Percentiles rank a stretch among this genome's conserved stretches.
These are phyloP conservation scores for Bipolaris victoriae DNA, from an alignment of 2,329 filamentous ascomycete species.

Conservation along the genomic window DNA sequence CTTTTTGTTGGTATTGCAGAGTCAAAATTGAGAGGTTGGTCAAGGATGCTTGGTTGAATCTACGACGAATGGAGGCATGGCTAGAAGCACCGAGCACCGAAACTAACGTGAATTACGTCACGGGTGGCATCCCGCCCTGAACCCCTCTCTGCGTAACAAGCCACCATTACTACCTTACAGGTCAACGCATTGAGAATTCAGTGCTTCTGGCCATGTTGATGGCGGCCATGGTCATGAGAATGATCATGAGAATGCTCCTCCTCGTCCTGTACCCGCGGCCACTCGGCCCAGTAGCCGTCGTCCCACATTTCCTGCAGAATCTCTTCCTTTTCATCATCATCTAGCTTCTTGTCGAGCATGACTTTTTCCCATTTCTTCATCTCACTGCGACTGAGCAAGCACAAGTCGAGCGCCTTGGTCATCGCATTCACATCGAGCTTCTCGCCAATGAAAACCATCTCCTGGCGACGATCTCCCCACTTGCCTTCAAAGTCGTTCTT, in stretches of 20 bases:
- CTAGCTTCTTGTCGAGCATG: constrained; percentile 40
- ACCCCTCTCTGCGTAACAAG: neutral
- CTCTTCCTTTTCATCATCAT: constrained; percentile 53
- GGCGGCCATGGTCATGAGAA: constrained; percentile 13
- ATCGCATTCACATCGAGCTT: constrained; percentile 62
- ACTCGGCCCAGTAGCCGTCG: constrained; percentile 64
- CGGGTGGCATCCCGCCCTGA: neutral
- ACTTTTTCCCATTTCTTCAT: constrained; percentile 50
- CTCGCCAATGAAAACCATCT: constrained; percentile 76
- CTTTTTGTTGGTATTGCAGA: too few species aligned
- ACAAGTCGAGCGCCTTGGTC: constrained; percentile 62
- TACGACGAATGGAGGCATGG: neutral
- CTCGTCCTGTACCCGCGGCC: constrained; percentile 49
- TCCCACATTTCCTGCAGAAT: constrained; percentile 61
- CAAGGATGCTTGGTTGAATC: neutral
- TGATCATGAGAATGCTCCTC: constrained; percentile 33
- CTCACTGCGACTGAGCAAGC: constrained; percentile 67
- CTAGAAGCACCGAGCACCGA: neutral
- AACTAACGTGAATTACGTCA: constrained; percentile 7
- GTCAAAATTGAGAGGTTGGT: too few species aligned
- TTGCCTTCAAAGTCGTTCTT: constrained; percentile 57
- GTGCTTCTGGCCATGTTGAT: neutral
- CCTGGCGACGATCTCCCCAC: constrained; percentile 74
- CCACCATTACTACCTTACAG: neutral
- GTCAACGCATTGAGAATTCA: neutral